phyloP scores from a whole-genome alignment of 192 early-diverging fungal species.

The Rhizophagus clarus region DNA sequence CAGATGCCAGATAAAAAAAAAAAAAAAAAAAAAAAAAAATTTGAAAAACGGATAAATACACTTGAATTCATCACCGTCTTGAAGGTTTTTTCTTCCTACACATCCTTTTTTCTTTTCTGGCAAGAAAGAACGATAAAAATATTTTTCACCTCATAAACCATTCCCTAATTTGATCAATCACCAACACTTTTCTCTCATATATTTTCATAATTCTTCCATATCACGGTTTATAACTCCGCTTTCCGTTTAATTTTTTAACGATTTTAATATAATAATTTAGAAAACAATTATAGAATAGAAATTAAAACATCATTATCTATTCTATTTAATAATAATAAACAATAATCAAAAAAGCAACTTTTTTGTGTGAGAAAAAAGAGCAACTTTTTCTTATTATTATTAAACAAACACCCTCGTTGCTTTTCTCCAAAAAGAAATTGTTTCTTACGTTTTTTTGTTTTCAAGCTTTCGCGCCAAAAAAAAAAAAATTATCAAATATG shows the following conservation, averaged over 20 bases:
- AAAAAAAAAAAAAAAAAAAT: too few relatives aligned
- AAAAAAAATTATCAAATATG: background rate
- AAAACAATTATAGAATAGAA: background rate
- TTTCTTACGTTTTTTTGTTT: background rate
- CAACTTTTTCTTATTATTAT: background rate
- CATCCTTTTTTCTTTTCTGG: background rate
- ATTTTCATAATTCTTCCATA: background rate
- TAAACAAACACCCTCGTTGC: background rate
- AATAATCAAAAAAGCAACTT: background rate
- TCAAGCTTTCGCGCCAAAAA: background rate
- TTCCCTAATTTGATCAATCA: background rate
- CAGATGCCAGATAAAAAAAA: too few relatives aligned
- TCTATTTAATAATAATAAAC: constrained; percentile 1
- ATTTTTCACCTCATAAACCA: background rate
- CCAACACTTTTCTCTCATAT: too few relatives aligned
- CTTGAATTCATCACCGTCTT: too few relatives aligned
- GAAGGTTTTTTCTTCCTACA: background rate
- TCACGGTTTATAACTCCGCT: background rate
- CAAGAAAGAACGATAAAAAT: background rate
- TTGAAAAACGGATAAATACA: too few relatives aligned
- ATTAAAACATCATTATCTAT: background rate
- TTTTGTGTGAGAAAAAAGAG: background rate
- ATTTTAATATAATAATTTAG: background rate
- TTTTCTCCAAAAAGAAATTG: background rate
- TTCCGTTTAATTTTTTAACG: background rate